These are phyloP conservation scores for Babesia gibsoni DNA, from an alignment of 169 alveolate genomes.

Conservation along the genomic window DNA sequence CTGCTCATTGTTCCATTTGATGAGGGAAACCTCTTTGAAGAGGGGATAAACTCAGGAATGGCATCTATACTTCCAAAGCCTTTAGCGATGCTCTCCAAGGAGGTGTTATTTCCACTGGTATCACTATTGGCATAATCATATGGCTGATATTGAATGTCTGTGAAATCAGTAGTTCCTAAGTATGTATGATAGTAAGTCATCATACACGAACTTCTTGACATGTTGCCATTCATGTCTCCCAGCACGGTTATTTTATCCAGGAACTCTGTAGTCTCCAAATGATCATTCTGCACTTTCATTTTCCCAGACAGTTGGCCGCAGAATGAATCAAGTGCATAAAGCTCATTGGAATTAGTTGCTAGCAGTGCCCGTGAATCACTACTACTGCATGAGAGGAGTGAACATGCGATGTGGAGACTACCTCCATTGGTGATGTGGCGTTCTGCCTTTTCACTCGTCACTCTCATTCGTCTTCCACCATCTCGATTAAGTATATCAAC, in stretches of 20 bases:
- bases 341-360: slow-evolving; percentile 24
- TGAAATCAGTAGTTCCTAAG: not conserved
- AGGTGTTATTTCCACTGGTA: not conserved
- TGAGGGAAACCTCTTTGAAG: not conserved
- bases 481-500: slow-evolving; percentile 29
- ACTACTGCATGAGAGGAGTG: slow-evolving; percentile 24
- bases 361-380: slow-evolving; percentile 9
- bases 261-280: not conserved
- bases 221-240: slow-evolving; percentile 32
- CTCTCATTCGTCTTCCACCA: slow-evolving; percentile 36
- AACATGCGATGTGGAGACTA: slow-evolving; percentile 35
- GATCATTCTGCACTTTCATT: not conserved
- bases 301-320: slow-evolving; percentile 27
- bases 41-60: slow-evolving; percentile 61
- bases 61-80: slow-evolving; percentile 42
- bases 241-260: slow-evolving; percentile 40
- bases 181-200: slow-evolving; percentile 26
- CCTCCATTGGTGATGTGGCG: slow-evolving; percentile 26
- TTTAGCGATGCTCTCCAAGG: slow-evolving; percentile 49
- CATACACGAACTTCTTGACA: slow-evolving; percentile 39
- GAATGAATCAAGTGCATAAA: slow-evolving; percentile 32
- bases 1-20: not conserved
- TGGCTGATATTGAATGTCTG: not conserved
- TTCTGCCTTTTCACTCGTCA: slow-evolving; percentile 26
- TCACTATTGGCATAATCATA: not conserved